Evolutionary conservation across 805 yeast species (phyloP), one percentile per base, ranked within the genome.

Genomic region (Candida wancherniae): DNA sequence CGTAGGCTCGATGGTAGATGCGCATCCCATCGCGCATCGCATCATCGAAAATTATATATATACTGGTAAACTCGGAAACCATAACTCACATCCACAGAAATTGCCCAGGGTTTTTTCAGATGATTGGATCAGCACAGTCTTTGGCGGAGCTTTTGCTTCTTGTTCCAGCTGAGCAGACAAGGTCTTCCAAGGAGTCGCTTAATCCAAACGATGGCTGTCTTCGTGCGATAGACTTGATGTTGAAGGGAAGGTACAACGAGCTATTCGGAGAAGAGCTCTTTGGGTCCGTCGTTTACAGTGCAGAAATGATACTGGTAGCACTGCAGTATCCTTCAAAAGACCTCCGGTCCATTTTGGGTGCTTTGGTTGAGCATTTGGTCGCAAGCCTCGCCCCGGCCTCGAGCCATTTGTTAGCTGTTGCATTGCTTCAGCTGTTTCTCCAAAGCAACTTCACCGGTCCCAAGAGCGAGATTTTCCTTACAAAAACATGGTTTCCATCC

Each of bases 391-490:
- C 34, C 3, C 26, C 31, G 17, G 15, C 41, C 31, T 18, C 33
- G 12, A 39, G 55, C 19, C 67, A 57, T 28, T 35, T 62, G n/a
- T 25, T 70, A 11, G 83, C 84, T 3, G 67, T 84, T 37, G 68
- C 81, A 1, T 57, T 76, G 3, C 58, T 85, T 15, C 87, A 86
- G 50, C 51, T 73, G 1, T 88, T 82, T 50, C 60, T 83, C 10
- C 94, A 85, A 52, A 57, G 71, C 29, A 88, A 88, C 53, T 84
- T 70, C 55, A 84, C 95, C 0, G 97, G 97, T 6, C 96, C 96
- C 4, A 68, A 71, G 15, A 47, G 75, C 2, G 67, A 69, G 4
- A 43, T 62, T 14, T 56, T 54, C 3, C 44, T 68, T 4, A 47
- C 48, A 20, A 48, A 58, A n/a, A 28, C 47, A n/a, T 43, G 55